Percentiles rank a stretch among this genome's conserved stretches.
Evolutionary conservation across 2,329 filamentous ascomycete species (phyloP).

Genomic region (Venturia effusa): DNA sequence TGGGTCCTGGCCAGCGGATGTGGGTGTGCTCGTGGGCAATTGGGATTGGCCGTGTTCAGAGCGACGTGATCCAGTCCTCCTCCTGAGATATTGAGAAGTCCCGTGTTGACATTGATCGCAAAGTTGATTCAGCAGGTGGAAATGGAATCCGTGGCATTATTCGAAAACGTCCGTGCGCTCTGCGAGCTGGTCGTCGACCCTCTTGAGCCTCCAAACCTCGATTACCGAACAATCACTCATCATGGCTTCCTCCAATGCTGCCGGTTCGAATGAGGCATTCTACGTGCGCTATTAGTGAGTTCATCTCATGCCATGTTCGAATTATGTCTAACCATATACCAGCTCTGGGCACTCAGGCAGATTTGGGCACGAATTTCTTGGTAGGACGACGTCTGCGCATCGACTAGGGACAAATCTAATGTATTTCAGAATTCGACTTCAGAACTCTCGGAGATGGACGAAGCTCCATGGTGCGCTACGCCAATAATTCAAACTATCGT

Average conservation of each 20-base stretch:
- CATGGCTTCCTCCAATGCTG: conserved; percentile 35
- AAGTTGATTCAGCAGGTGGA: too few relatives aligned
- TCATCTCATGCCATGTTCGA: conserved; percentile 10
- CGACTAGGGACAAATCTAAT: conserved; percentile 15
- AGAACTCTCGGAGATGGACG: conserved; percentile 83
- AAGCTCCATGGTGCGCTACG: conserved; percentile 89
- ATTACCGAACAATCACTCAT: neutral
- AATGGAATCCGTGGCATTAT: too few relatives aligned
- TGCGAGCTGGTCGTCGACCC: neutral
- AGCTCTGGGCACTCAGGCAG: conserved; percentile 96
- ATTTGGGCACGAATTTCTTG: conserved; percentile 96
- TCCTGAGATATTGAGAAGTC: neutral
- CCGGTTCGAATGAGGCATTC: conserved; percentile 68
- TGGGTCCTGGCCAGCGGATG: neutral
- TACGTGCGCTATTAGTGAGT: conserved; percentile 96
- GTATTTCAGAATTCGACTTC: conserved; percentile 77
- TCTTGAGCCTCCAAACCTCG: neutral
- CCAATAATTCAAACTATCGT: conserved; percentile 98
- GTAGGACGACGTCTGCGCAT: conserved; percentile 34
- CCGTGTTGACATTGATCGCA: neutral
- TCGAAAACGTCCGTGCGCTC: too few relatives aligned
- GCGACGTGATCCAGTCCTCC: neutral
- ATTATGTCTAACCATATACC: conserved; percentile 18
- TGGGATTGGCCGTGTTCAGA: neutral
- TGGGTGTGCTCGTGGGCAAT: neutral